phyloP scores from a whole-genome alignment of 2,329 filamentous ascomycete species.

The Alternaria sp. region DNA sequence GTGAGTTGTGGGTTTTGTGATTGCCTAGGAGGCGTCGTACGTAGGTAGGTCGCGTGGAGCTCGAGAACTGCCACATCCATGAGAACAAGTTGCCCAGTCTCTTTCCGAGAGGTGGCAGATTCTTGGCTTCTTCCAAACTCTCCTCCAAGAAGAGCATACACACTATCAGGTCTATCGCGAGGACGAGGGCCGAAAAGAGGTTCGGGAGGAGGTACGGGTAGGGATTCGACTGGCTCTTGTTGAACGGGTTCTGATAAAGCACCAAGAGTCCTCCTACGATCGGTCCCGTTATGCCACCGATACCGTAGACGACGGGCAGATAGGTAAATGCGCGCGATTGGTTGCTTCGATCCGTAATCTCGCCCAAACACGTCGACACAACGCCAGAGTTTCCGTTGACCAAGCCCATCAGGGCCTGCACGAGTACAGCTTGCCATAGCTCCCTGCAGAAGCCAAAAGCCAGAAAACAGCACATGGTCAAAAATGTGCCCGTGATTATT shows the following conservation, averaged over 20 bases:
- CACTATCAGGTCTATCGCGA: constrained; percentile 74
- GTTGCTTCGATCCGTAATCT: constrained; percentile 93
- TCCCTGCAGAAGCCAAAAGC: constrained; percentile 85
- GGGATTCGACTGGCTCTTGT: constrained; percentile 57
- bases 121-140: constrained; percentile 72
- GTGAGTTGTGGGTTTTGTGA: constrained; percentile 34
- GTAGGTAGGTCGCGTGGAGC: constrained; percentile 65
- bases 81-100: constrained; percentile 66
- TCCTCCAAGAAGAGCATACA: constrained; percentile 86
- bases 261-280: constrained; percentile 88
- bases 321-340: constrained; percentile 94
- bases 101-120: constrained; percentile 65
- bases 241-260: constrained; percentile 64
- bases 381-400: constrained; percentile 95
- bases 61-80: constrained; percentile 74
- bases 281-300: constrained; percentile 92
- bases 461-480: constrained; percentile 81
- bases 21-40: constrained; percentile 51
- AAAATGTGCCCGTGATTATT: constrained; percentile 79
- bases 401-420: constrained; percentile 89
- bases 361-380: constrained; percentile 90
- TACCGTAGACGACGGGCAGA: constrained; percentile 91
- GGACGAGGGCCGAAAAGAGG: constrained; percentile 73
- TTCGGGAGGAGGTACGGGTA: constrained; percentile 91
- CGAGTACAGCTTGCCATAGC: constrained; percentile 82